Percentiles rank a stretch among this genome's conserved stretches.
Evolutionary conservation across 805 yeast species (phyloP).

Genomic region (Ogataea populi-albae): DNA sequence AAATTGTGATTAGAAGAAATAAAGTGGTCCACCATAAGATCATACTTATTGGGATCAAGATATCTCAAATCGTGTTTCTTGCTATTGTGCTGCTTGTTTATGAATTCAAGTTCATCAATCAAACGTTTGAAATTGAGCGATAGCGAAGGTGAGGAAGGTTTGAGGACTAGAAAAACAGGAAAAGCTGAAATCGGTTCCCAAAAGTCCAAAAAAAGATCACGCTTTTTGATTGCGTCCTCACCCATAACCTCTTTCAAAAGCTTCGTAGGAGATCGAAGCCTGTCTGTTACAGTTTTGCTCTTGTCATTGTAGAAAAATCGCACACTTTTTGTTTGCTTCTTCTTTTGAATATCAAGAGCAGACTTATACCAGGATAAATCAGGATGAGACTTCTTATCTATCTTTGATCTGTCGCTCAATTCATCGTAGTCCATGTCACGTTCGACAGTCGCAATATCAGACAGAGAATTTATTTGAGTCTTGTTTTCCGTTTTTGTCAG

Average conservation of each 20-base stretch:
- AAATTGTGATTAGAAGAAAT: slow-evolving; percentile 10
- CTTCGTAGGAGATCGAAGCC: slow-evolving; percentile 2
- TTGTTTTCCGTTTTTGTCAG: too few relatives aligned
- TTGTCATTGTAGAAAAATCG: slow-evolving; percentile 10
- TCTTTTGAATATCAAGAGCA: too few relatives aligned
- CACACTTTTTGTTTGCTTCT: not conserved
- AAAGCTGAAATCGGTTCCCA: slow-evolving; percentile 15
- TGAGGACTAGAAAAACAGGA: slow-evolving; percentile 21
- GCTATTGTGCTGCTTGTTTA: slow-evolving; percentile 16
- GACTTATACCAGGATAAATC: too few relatives aligned
- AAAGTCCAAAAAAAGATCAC: slow-evolving; percentile 2
- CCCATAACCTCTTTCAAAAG: not conserved
- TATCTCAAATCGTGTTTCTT: slow-evolving; percentile 1
- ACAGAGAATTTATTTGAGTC: too few relatives aligned
- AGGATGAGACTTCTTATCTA: too few relatives aligned
- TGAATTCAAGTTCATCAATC: slow-evolving; percentile 17
- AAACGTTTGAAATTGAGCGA: slow-evolving; percentile 17
- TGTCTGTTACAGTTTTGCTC: slow-evolving; percentile 10
- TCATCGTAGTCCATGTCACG: too few relatives aligned
- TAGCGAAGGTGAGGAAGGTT: slow-evolving; percentile 7
- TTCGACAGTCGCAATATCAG: too few relatives aligned
- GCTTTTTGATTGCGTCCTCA: not conserved
- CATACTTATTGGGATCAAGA: slow-evolving; percentile 22
- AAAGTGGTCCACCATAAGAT: slow-evolving; percentile 21
- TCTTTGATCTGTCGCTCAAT: too few relatives aligned